Evolutionary conservation across 2,329 filamentous ascomycete species (phyloP).

Genomic region (Paracamarosporium sp.): DNA sequence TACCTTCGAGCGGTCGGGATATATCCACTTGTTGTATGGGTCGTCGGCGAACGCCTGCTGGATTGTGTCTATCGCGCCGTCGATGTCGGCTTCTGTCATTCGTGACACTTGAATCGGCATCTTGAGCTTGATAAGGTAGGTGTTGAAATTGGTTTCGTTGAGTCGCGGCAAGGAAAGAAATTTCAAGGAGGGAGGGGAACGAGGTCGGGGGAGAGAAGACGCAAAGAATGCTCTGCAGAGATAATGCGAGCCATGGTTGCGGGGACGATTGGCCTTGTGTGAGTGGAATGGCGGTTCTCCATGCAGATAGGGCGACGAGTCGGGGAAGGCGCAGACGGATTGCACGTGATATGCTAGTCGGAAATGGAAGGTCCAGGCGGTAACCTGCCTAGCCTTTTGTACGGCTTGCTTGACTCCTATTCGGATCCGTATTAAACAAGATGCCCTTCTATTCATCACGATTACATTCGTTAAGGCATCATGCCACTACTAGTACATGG

Average conservation of each 20-base stretch:
- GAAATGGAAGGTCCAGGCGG: slow-evolving; percentile 7
- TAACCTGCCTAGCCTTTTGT: too few relatives aligned
- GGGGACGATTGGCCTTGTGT: slow-evolving; percentile 10
- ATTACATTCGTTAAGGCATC: too few relatives aligned
- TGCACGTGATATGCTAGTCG: slow-evolving; percentile 8
- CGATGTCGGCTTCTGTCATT: slow-evolving; percentile 66
- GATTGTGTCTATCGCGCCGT: slow-evolving; percentile 68
- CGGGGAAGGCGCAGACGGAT: slow-evolving; percentile 7
- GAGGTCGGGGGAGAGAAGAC: not conserved
- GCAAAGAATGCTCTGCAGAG: not conserved
- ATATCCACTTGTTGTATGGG: slow-evolving; percentile 72
- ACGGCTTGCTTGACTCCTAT: too few relatives aligned
- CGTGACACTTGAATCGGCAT: slow-evolving; percentile 62
- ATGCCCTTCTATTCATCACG: too few relatives aligned
- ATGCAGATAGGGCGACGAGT: slow-evolving; percentile 11
- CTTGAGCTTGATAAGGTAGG: slow-evolving; percentile 12
- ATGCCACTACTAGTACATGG: too few relatives aligned
- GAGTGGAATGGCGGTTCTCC: not conserved
- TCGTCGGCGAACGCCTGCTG: slow-evolving; percentile 71
- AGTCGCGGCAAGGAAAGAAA: too few relatives aligned
- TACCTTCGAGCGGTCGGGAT: slow-evolving; percentile 63
- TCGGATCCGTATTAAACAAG: too few relatives aligned
- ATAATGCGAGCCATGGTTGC: slow-evolving; percentile 16
- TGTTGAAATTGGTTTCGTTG: too few relatives aligned
- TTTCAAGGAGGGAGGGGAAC: slow-evolving; percentile 6